These are phyloP conservation scores for Vitellaria paradoxa DNA, from an alignment of 179 eudicot genomes.

Conservation along the genomic window DNA sequence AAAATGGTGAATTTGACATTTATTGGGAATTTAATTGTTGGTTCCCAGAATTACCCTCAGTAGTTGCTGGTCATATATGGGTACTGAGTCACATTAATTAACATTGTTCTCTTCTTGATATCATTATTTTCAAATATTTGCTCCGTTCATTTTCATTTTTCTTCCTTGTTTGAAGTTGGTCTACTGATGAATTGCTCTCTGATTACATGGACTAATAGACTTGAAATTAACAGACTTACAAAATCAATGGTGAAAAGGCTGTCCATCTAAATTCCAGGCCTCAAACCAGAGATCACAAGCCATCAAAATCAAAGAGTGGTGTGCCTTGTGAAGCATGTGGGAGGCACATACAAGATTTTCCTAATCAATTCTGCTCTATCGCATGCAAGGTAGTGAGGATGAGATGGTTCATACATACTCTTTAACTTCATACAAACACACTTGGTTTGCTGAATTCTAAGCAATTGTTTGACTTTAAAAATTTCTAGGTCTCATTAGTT, in stretches of 20 bases:
- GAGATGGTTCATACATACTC: background rate
- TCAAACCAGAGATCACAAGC: constrained; percentile 27
- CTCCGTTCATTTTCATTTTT: background rate
- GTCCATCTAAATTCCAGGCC: constrained; percentile 48
- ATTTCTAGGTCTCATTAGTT: constrained; percentile 19
- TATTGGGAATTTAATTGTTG: too few species aligned
- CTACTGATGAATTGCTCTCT: background rate
- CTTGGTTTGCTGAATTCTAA: background rate
- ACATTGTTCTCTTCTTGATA: background rate
- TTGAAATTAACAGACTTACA: constrained; percentile 35
- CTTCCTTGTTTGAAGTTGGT: background rate
- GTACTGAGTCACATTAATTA: too few species aligned
- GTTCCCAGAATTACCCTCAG: too few species aligned
- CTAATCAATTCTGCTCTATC: constrained; percentile 49
- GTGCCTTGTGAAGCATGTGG: constrained; percentile 41
- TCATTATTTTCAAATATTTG: background rate
- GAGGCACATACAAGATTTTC: constrained; percentile 43
- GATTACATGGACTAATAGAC: background rate
- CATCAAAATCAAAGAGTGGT: constrained; percentile 30
- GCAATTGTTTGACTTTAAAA: background rate
- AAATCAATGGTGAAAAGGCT: constrained; percentile 50
- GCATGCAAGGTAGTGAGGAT: constrained; percentile 40
- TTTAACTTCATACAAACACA: background rate
- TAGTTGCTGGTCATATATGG: too few species aligned
- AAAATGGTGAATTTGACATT: background rate